phyloP scores from a whole-genome alignment of 169 alveolate genomes.

The Plasmodium vivax region DNA sequence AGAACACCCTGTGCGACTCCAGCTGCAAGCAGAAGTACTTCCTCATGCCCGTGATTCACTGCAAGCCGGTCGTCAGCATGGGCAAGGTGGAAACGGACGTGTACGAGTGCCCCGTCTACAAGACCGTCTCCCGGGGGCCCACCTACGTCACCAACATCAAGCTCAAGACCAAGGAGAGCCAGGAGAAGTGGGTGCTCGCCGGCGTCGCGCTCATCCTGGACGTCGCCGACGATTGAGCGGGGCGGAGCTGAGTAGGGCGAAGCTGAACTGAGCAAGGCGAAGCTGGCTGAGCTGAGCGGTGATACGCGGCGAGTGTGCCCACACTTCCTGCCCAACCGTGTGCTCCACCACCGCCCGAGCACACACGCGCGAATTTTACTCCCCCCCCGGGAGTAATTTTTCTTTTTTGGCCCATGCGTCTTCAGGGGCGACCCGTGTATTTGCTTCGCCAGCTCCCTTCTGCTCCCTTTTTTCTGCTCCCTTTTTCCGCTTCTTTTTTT shows the following conservation, averaged over 20 bases:
- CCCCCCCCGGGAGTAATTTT: background rate
- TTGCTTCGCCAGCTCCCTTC: background rate
- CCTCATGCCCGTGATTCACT: slow-evolving; percentile 95
- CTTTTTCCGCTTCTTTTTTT: background rate
- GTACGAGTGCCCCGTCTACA: slow-evolving; percentile 95
- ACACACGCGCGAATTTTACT: background rate
- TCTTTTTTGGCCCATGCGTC: background rate
- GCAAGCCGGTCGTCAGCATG: slow-evolving; percentile 90
- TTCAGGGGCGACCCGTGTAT: background rate
- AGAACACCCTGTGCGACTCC: slow-evolving; percentile 92
- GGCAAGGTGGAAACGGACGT: slow-evolving; percentile 89
- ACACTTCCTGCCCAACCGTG: background rate
- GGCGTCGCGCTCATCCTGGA: slow-evolving; percentile 97
- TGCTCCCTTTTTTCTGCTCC: background rate
- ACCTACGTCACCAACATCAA: slow-evolving; percentile 95
- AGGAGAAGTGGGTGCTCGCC: slow-evolving; percentile 96
- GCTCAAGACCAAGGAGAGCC: slow-evolving; percentile 93
- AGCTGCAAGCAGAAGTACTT: slow-evolving; percentile 95
- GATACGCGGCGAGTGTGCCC: background rate
- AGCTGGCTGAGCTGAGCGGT: too few species aligned
- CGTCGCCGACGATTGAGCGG: slow-evolving; percentile 92
- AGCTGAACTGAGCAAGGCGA: background rate
- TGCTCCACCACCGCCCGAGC: background rate
- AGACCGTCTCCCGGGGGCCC: slow-evolving; percentile 94
- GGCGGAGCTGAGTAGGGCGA: slow-evolving; percentile 6